Conservation (phyloP, 495 filamentous ascomycete genomes). For the Neurospora sp. region DNA sequence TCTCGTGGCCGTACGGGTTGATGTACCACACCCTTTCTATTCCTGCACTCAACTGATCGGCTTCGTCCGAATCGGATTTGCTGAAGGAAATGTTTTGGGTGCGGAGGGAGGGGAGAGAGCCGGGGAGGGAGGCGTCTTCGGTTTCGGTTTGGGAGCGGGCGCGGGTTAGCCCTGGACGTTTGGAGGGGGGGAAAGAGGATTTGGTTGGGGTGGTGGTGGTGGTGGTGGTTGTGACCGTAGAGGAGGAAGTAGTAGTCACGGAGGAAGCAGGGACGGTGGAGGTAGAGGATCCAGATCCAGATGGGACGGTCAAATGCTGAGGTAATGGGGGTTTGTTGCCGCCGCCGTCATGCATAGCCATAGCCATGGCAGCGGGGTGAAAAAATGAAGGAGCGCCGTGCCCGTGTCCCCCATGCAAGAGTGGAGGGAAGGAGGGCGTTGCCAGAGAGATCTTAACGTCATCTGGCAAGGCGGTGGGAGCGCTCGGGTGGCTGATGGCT, state of each 20-base stretch:
- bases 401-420: slow-evolving; percentile 1
- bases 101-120: slow-evolving; percentile 67
- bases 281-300: neutral
- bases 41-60: slow-evolving; percentile 59
- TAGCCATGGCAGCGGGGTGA: neutral
- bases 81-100: slow-evolving; percentile 69
- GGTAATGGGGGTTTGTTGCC: neutral
- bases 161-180: too few species aligned
- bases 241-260: neutral
- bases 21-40: slow-evolving; percentile 92
- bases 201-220: neutral
- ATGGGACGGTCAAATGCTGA: neutral
- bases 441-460: slow-evolving; percentile 20
- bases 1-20: slow-evolving; percentile 89
- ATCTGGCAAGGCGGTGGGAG: slow-evolving; percentile 39
- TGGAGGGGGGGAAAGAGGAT: neutral
- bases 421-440: neutral
- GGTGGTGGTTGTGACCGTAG: neutral
- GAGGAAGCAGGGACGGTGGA: neutral
- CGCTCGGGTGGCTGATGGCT: slow-evolving; percentile 76
- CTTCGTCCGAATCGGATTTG: slow-evolving; percentile 40
- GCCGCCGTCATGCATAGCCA: slow-evolving; percentile 6
- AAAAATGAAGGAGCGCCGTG: slow-evolving; percentile 18
- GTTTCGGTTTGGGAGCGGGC: slow-evolving; percentile 33
- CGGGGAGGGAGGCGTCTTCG: slow-evolving; percentile 84